phyloP scores from a whole-genome alignment of 2,329 filamentous ascomycete species.

The Talaromyces funiculosus region DNA sequence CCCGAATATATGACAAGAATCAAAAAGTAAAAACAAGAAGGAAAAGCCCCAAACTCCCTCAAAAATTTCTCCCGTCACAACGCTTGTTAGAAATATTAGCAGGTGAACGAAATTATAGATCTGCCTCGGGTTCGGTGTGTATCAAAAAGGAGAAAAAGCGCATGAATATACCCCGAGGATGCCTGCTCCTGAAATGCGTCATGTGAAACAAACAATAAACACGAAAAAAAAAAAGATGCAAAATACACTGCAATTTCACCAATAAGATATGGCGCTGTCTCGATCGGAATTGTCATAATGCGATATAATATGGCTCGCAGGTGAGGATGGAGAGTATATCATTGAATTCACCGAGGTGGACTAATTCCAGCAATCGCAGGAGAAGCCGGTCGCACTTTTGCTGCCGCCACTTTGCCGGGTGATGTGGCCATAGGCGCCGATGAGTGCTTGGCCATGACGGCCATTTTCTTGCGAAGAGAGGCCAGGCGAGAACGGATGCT shows the following conservation, averaged over 20 bases:
- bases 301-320: neutral
- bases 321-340: neutral
- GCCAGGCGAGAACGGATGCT: conserved; percentile 46
- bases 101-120: neutral
- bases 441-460: conserved; percentile 42
- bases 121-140: neutral
- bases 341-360: conserved; percentile 26
- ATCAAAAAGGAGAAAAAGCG: neutral
- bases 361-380: conserved; percentile 27
- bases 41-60: neutral
- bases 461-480: conserved; percentile 46
- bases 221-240: neutral
- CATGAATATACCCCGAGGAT: conserved; percentile 9
- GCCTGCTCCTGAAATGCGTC: conserved; percentile 13
- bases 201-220: conserved; percentile 9
- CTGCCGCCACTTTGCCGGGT: conserved; percentile 24
- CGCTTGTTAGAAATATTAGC: neutral
- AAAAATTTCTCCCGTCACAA: neutral
- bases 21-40: conserved; percentile 12
- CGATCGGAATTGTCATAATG: neutral
- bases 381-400: conserved; percentile 27
- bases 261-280: neutral
- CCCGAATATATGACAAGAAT: conserved; percentile 12
- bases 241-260: neutral
- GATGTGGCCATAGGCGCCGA: conserved; percentile 34